A percentile compares a stretch with the other conserved stretches of the same genome.
Evolutionary conservation across 768 basidiomycete species (phyloP).

Genomic region (Pisolithus tinctorius): DNA sequence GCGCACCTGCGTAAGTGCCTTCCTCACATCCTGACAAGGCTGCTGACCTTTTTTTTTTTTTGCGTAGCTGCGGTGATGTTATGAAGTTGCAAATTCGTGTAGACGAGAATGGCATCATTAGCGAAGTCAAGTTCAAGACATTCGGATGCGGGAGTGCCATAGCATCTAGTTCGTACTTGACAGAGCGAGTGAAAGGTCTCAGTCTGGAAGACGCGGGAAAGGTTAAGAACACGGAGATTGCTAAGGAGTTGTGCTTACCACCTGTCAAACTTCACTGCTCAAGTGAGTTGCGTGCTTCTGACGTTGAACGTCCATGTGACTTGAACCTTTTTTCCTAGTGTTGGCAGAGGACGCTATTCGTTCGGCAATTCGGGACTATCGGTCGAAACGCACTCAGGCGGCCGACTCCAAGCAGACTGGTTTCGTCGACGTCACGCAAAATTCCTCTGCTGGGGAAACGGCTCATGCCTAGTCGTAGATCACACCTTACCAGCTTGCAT

Average conservation of each 20-base stretch:
- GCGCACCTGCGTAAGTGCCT: constrained; percentile 82
- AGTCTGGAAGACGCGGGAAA: constrained; percentile 89
- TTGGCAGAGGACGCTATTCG: constrained; percentile 98
- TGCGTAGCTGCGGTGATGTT: constrained; percentile 84
- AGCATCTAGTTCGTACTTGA: constrained; percentile 97
- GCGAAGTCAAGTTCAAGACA: constrained; percentile 99
- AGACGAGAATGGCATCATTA: constrained; percentile 89
- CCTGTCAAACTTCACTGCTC: constrained; percentile 96
- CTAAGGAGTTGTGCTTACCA: constrained; percentile 90
- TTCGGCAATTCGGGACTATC: constrained; percentile 95
- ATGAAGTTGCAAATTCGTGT: constrained; percentile 99
- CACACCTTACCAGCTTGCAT: neutral
- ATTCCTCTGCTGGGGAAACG: constrained; percentile 45
- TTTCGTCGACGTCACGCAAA: constrained; percentile 66
- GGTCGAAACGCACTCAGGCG: constrained; percentile 64
- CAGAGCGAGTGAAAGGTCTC: constrained; percentile 94
- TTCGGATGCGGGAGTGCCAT: constrained; percentile 99
- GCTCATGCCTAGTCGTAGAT: constrained; percentile 1
- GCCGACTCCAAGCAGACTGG: constrained; percentile 49
- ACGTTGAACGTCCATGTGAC: constrained; percentile 16
- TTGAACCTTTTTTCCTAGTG: constrained; percentile 45
- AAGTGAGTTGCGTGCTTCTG: constrained; percentile 46
- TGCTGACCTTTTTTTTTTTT: constrained; percentile 9
- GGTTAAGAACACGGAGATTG: constrained; percentile 99
- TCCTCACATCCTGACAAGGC: constrained; percentile 3